Conservation (phyloP, 2,329 filamentous ascomycete species). For the Stagonosporopsis vannaccii region DNA sequence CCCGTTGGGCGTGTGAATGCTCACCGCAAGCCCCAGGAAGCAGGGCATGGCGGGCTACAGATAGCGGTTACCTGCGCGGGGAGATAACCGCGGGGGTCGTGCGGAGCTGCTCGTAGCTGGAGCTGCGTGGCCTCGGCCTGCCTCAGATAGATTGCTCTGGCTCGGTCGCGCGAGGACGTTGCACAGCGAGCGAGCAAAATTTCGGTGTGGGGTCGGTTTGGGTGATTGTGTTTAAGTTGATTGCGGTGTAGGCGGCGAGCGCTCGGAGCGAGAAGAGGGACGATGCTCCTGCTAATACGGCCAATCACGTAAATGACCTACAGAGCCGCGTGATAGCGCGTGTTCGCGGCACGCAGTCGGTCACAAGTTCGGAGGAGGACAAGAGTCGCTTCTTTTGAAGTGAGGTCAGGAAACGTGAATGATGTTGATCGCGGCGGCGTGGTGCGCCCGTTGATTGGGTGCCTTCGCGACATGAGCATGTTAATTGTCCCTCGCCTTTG, state of each 20-base stretch:
- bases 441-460: constrained; percentile 13
- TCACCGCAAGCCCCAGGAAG: constrained; percentile 99
- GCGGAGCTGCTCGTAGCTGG: constrained; percentile 21
- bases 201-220: constrained; percentile 18
- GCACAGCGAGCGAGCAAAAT: constrained; percentile 23
- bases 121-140: constrained; percentile 32
- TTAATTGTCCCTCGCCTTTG: constrained; percentile 2
- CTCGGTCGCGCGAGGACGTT: constrained; percentile 16
- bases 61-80: constrained; percentile 18
- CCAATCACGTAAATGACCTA: constrained; percentile 27
- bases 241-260: constrained; percentile 19
- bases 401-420: not conserved
- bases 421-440: constrained; percentile 7
- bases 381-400: not conserved
- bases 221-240: constrained; percentile 4
- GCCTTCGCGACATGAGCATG: constrained; percentile 8
- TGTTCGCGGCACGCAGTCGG: constrained; percentile 12
- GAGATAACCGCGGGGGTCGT: constrained; percentile 28
- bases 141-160: constrained; percentile 16
- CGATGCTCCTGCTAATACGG: constrained; percentile 12
- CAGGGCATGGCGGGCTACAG: constrained; percentile 72
- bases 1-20: constrained; percentile 82
- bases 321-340: constrained; percentile 20
- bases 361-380: constrained; percentile 1
- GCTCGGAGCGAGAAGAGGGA: constrained; percentile 21